Evolutionary conservation across 306 rosid species (phyloP).

Genomic region (Vicia villosa): DNA sequence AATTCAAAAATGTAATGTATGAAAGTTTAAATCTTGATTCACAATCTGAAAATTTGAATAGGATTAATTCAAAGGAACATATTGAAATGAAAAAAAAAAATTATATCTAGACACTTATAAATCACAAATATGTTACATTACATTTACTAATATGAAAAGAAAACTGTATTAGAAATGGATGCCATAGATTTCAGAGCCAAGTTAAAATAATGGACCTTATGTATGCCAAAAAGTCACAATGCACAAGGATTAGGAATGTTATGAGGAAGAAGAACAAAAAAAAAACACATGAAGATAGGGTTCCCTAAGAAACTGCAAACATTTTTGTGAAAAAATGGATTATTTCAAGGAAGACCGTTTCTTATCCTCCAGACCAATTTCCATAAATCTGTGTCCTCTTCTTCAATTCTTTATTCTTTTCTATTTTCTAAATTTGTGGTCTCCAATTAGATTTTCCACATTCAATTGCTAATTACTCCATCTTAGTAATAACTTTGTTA

Average conservation of each 20-base stretch:
- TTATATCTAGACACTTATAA: too few species aligned
- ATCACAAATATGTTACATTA: too few species aligned
- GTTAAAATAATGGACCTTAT: neutral
- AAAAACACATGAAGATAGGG: neutral
- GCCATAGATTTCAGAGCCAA: neutral
- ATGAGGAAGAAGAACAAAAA: neutral
- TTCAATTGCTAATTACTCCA: too few species aligned
- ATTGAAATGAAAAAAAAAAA: too few species aligned
- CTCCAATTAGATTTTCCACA: too few species aligned
- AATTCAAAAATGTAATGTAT: too few species aligned
- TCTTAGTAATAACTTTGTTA: too few species aligned
- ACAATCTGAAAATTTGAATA: too few species aligned
- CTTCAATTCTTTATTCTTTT: neutral
- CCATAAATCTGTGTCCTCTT: constrained; percentile 33
- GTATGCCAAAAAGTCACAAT: constrained; percentile 22
- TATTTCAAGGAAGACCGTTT: constrained; percentile 38
- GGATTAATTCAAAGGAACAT: too few species aligned
- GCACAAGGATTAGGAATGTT: neutral
- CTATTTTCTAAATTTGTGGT: neutral
- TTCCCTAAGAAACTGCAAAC: constrained; percentile 32
- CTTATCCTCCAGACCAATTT: constrained; percentile 14
- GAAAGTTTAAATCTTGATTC: too few species aligned
- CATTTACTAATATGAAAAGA: too few species aligned
- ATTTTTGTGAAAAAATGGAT: constrained; percentile 17
- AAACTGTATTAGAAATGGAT: too few species aligned